These are phyloP conservation scores for Raphanus hybrid DNA, from an alignment of 441 rosid genomes.

Conservation along the genomic window DNA sequence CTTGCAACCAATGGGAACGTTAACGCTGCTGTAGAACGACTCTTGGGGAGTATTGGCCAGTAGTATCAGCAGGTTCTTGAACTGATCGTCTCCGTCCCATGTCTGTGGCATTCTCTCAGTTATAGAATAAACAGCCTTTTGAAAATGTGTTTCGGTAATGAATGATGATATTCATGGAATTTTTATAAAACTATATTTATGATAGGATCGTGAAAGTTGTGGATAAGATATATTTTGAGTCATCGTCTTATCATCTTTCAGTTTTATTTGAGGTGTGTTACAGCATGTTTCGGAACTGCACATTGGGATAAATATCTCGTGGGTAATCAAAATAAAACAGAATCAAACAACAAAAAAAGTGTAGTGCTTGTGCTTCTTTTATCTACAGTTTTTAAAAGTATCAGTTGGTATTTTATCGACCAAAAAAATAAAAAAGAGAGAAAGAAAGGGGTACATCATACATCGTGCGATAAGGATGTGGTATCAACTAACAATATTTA, in stretches of 20 bases:
- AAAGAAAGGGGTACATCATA: too few relatives aligned
- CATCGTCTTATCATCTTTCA: slow-evolving; percentile 8
- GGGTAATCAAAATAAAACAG: too few relatives aligned
- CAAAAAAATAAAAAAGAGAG: too few relatives aligned
- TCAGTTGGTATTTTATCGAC: too few relatives aligned
- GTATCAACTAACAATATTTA: too few relatives aligned
- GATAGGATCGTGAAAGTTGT: slow-evolving; percentile 37
- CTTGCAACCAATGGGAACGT: slow-evolving; percentile 84
- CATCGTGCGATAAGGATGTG: too few relatives aligned
- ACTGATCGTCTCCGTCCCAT: neutral
- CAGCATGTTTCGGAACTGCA: slow-evolving; percentile 11
- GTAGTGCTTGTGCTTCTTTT: too few relatives aligned
- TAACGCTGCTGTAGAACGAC: slow-evolving; percentile 91
- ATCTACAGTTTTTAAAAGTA: too few relatives aligned
- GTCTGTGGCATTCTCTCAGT: neutral
- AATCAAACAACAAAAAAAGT: too few relatives aligned
- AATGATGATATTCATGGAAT: slow-evolving; percentile 15
- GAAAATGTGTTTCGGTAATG: slow-evolving; percentile 14
- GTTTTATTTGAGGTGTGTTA: slow-evolving; percentile 1
- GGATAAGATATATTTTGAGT: slow-evolving; percentile 13
- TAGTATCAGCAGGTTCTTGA: slow-evolving; percentile 38
- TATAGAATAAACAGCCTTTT: slow-evolving; percentile 6
- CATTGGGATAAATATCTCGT: too few relatives aligned
- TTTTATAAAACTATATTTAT: slow-evolving; percentile 21
- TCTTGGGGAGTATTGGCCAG: slow-evolving; percentile 71